Evolutionary conservation across 192 early-diverging fungal species (phyloP).

Genomic region (Coemansia sp.): DNA sequence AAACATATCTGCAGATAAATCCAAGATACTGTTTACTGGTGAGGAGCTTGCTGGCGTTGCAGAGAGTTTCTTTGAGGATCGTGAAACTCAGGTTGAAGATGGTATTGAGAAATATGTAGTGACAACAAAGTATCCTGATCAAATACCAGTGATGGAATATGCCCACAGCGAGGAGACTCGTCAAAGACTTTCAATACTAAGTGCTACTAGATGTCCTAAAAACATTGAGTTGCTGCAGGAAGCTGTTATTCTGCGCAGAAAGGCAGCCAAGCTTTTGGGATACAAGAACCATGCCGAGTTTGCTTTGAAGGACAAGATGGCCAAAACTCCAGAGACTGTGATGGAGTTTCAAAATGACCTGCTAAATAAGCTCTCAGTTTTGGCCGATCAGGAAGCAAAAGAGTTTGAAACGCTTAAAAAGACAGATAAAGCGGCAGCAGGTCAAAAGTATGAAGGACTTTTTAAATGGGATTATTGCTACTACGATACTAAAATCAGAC

Average conservation of each 20-base stretch:
- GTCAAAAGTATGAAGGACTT: slow-evolving; percentile 53
- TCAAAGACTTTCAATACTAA: slow-evolving; percentile 41
- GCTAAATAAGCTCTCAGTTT: slow-evolving; percentile 44
- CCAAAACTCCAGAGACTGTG: slow-evolving; percentile 63
- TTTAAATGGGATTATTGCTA: slow-evolving; percentile 68
- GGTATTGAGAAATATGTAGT: slow-evolving; percentile 60
- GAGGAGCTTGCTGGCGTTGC: slow-evolving; percentile 67
- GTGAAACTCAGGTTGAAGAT: slow-evolving; percentile 51
- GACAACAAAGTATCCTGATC: slow-evolving; percentile 63
- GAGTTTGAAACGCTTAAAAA: slow-evolving; percentile 59
- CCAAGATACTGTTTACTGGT: slow-evolving; percentile 18
- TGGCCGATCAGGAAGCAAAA: slow-evolving; percentile 59
- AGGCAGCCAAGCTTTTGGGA: slow-evolving; percentile 59
- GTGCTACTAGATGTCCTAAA: slow-evolving; percentile 50
- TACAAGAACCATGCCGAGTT: slow-evolving; percentile 65
- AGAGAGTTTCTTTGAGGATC: slow-evolving; percentile 60
- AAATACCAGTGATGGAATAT: slow-evolving; percentile 27
- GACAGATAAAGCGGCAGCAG: slow-evolving; percentile 35
- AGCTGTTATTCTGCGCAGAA: slow-evolving; percentile 46
- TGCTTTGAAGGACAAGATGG: slow-evolving; percentile 71
- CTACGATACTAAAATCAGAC: slow-evolving; percentile 62
- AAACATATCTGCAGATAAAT: neutral
- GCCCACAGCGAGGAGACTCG: slow-evolving; percentile 52
- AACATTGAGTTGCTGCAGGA: slow-evolving; percentile 60
- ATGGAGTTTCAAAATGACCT: slow-evolving; percentile 62